phyloP scores from a whole-genome alignment of 2,329 filamentous ascomycete species.

The Drechslerella stenobrocha region DNA sequence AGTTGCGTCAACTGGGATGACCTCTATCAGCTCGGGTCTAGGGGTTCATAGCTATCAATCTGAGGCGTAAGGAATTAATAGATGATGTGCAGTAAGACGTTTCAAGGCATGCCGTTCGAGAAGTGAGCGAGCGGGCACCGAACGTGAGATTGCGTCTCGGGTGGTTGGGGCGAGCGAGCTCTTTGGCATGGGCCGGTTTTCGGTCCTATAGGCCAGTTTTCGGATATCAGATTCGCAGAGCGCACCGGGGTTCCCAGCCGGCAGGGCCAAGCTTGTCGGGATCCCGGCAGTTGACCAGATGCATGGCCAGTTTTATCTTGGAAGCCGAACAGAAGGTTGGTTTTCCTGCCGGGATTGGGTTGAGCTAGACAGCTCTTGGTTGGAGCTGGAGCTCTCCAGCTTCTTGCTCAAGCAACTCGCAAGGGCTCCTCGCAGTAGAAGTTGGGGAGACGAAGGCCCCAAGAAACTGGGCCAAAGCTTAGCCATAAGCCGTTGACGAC shows the following conservation, averaged over 20 bases:
- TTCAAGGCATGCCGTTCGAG: background rate
- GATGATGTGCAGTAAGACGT: slow-evolving; percentile 1
- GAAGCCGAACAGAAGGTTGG: slow-evolving; percentile 29
- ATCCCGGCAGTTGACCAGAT: slow-evolving; percentile 45
- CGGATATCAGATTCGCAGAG: background rate
- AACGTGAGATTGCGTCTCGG: slow-evolving; percentile 31
- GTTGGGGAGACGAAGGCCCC: slow-evolving; percentile 38
- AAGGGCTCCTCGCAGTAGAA: slow-evolving; percentile 14
- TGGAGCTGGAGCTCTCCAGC: slow-evolving; percentile 25
- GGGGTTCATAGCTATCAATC: background rate
- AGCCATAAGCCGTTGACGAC: slow-evolving; percentile 10
- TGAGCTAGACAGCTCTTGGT: background rate
- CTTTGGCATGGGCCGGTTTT: slow-evolving; percentile 26
- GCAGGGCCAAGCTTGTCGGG: slow-evolving; percentile 6
- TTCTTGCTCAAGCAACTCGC: slow-evolving; percentile 15
- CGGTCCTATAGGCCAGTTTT: slow-evolving; percentile 41
- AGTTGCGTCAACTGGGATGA: background rate
- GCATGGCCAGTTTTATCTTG: slow-evolving; percentile 10
- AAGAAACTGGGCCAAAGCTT: slow-evolving; percentile 48
- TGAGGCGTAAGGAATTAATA: background rate
- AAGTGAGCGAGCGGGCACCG: slow-evolving; percentile 1
- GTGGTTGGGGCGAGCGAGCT: slow-evolving; percentile 22
- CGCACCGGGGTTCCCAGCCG: background rate
- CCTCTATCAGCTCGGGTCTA: too few relatives aligned
- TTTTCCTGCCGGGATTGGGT: slow-evolving; percentile 21